Conservation (phyloP, 441 rosid species). For the Gossypium davidsonii region DNA sequence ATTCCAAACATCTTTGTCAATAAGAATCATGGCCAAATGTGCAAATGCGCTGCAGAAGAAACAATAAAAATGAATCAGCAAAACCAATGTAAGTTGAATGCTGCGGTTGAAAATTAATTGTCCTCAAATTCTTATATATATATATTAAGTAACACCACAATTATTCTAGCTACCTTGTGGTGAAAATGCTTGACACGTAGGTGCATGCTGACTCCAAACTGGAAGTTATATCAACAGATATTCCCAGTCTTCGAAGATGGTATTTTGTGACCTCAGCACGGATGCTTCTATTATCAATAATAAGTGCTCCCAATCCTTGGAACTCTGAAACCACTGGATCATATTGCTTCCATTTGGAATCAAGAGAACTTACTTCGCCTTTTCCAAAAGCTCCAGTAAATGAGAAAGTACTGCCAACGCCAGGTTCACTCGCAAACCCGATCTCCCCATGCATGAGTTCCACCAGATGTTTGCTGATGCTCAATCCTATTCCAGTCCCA, state of each 20-base stretch:
- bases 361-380: conserved; percentile 40
- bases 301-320: conserved; percentile 58
- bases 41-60: conserved; percentile 35
- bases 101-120: not conserved
- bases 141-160: not conserved
- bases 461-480: conserved; percentile 85
- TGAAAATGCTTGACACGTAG: conserved; percentile 25
- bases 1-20: conserved; percentile 76
- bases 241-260: conserved; percentile 73
- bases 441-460: conserved; percentile 95
- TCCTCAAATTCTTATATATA: not conserved
- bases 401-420: conserved; percentile 78
- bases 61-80: conserved; percentile 13
- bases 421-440: conserved; percentile 75
- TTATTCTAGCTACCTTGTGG: conserved; percentile 38
- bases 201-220: conserved; percentile 43
- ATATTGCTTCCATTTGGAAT: conserved; percentile 40
- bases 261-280: conserved; percentile 79
- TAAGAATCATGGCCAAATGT: conserved; percentile 47
- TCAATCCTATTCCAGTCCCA: conserved; percentile 94
- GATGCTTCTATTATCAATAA: conserved; percentile 63
- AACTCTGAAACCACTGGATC: conserved; percentile 44
- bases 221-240: conserved; percentile 38
- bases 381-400: conserved; percentile 63
- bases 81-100: not conserved